A percentile compares a stretch with the other conserved stretches of the same genome.
These are phyloP conservation scores for Begonia fuchsioides DNA, from an alignment of 306 rosid genomes.

Conservation along the genomic window DNA sequence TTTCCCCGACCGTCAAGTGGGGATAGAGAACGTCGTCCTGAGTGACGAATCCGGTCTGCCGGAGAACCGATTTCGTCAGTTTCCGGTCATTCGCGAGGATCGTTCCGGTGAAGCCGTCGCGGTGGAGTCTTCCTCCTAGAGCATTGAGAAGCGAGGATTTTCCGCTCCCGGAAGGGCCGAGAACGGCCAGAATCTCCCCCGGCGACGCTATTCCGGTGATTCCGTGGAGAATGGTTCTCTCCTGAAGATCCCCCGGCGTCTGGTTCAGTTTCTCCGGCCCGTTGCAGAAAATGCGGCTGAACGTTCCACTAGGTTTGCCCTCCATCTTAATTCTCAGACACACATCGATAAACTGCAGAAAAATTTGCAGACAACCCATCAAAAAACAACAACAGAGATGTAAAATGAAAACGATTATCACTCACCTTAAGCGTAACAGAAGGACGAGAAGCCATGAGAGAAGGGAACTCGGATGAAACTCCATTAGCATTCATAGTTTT, in stretches of 20 bases:
- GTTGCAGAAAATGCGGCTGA: conserved; percentile 16
- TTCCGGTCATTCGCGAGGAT: conserved; percentile 45
- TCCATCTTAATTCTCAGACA: conserved; percentile 33
- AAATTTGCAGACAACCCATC: conserved; percentile 14
- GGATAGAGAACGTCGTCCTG: conserved; percentile 84
- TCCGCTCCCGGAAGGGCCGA: conserved; percentile 88
- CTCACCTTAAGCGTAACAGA: conserved; percentile 66
- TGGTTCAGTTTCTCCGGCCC: conserved; percentile 11
- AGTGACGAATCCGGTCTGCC: conserved; percentile 64
- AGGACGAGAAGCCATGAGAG: conserved; percentile 31
- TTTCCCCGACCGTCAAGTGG: conserved; percentile 67
- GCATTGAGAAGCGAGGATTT: conserved; percentile 79
- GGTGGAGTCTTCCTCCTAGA: conserved; percentile 46
- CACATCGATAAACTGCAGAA: conserved; percentile 60
- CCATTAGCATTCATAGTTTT: background rate
- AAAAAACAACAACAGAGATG: background rate
- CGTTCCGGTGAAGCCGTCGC: conserved; percentile 41
- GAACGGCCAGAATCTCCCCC: conserved; percentile 68
- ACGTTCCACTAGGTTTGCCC: conserved; percentile 16
- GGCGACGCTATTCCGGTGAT: conserved; percentile 65
- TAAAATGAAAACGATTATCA: conserved; percentile 2
- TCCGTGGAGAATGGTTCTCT: conserved; percentile 43
- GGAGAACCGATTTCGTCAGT: conserved; percentile 24
- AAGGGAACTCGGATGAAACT: conserved; percentile 15
- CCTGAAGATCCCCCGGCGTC: conserved; percentile 10